These are phyloP conservation scores for Stagonosporopsis rhizophila DNA, from an alignment of 2,329 filamentous ascomycete species.

Conservation along the genomic window DNA sequence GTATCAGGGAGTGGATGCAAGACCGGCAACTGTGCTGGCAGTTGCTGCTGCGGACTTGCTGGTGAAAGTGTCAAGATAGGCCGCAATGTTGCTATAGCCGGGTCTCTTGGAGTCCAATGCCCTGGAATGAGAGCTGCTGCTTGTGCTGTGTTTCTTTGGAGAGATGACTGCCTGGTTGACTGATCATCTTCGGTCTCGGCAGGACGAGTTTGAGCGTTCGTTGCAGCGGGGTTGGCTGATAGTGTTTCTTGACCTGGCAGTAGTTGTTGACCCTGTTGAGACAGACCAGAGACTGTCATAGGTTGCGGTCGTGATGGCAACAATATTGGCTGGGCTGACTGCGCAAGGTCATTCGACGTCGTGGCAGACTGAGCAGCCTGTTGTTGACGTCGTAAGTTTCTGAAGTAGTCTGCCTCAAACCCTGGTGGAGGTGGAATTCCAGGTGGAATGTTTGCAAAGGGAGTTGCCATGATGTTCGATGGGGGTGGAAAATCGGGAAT, in stretches of 20 bases:
- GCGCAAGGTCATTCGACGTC: background rate
- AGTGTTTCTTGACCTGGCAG: background rate
- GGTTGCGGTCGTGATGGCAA: background rate
- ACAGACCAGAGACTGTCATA: background rate
- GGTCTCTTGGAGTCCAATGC: no score
- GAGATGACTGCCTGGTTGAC: background rate
- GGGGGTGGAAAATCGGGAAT: background rate
- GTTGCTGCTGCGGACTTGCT: background rate
- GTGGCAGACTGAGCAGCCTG: background rate
- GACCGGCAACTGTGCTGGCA: background rate
- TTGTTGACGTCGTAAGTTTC: constrained; percentile 7
- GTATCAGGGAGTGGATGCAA: no score
- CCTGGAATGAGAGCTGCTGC: no score
- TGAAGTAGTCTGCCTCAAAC: constrained; percentile 1
- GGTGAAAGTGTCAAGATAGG: background rate
- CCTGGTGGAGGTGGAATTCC: background rate
- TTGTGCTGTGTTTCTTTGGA: no score
- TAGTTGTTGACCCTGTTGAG: background rate
- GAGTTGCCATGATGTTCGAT: no score
- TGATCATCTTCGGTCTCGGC: no score
- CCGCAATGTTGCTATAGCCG: background rate
- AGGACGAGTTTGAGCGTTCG: background rate
- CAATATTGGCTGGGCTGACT: background rate
- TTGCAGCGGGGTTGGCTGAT: background rate
- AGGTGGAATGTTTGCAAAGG: no score